Percentiles rank a stretch among this genome's conserved stretches.
phyloP scores from a whole-genome alignment of 164 flowering plant species.

The Tetrastigma voinierianum region DNA sequence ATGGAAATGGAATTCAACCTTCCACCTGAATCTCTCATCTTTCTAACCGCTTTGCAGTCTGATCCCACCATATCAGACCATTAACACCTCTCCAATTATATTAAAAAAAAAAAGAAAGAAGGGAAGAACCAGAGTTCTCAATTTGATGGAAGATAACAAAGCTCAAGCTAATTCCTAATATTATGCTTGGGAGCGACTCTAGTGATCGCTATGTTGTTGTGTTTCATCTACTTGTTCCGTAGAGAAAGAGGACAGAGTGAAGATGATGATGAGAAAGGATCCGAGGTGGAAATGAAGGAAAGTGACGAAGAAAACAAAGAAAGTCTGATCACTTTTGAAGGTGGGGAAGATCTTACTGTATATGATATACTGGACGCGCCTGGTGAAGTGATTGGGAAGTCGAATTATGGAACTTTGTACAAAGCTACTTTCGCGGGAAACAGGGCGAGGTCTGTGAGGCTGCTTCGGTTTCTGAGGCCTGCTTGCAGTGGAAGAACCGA shows the following conservation, averaged over 20 bases:
- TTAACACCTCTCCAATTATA: neutral
- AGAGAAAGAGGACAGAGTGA: slow-evolving; percentile 16
- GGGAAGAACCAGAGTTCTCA: neutral
- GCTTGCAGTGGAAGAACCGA: slow-evolving; percentile 41
- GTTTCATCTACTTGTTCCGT: slow-evolving; percentile 32
- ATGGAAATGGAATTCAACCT: neutral
- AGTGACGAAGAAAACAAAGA: slow-evolving; percentile 32
- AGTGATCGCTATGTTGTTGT: slow-evolving; percentile 21
- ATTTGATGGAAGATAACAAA: slow-evolving; percentile 33
- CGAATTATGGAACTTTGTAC: slow-evolving; percentile 86
- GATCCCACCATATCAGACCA: slow-evolving; percentile 5
- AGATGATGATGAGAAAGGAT: slow-evolving; percentile 21
- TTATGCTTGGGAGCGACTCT: slow-evolving; percentile 17
- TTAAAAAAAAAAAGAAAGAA: too few relatives aligned
- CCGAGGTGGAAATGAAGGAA: slow-evolving; percentile 16
- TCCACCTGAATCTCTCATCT: neutral
- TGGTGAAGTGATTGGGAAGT: slow-evolving; percentile 93
- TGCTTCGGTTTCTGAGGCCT: slow-evolving; percentile 86
- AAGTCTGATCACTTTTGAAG: slow-evolving; percentile 58
- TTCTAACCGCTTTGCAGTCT: neutral
- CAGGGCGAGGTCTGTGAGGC: slow-evolving; percentile 23
- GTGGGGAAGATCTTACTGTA: slow-evolving; percentile 63
- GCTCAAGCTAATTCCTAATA: slow-evolving; percentile 34
- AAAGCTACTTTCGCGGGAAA: slow-evolving; percentile 55
- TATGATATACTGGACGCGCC: slow-evolving; percentile 87